A percentile compares a stretch with the other conserved stretches of the same genome.
These are phyloP conservation scores for Blumeriella jaapii DNA, from an alignment of 2,329 filamentous ascomycete genomes.

Conservation along the genomic window DNA sequence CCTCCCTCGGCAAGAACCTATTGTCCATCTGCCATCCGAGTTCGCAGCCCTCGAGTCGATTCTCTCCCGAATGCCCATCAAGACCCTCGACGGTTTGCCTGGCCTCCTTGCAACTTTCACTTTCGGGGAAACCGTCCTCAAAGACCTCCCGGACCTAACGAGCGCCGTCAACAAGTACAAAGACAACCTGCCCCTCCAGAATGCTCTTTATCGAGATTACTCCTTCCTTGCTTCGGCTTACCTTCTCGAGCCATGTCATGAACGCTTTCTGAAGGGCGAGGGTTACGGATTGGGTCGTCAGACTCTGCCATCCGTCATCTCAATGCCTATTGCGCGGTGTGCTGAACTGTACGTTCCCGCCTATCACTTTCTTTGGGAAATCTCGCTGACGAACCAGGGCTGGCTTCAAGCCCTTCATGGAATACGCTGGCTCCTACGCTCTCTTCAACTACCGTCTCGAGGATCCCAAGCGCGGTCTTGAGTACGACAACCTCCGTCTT, in stretches of 20 bases:
- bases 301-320: slow-evolving; percentile 59
- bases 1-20: slow-evolving; percentile 54
- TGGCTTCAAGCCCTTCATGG: slow-evolving; percentile 87
- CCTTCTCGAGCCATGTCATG: slow-evolving; percentile 82
- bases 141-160: slow-evolving; percentile 68
- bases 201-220: slow-evolving; percentile 84
- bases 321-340: slow-evolving; percentile 72
- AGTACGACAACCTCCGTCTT: slow-evolving; percentile 62
- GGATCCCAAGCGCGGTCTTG: slow-evolving; percentile 43
- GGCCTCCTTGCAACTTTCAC: slow-evolving; percentile 65
- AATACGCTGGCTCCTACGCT: slow-evolving; percentile 61
- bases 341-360: slow-evolving; percentile 65
- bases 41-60: slow-evolving; percentile 65
- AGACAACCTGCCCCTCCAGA: slow-evolving; percentile 66
- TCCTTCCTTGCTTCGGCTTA: slow-evolving; percentile 84
- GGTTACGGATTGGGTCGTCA: slow-evolving; percentile 69
- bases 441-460: slow-evolving; percentile 55
- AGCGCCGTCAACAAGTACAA: slow-evolving; percentile 59
- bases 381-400: slow-evolving; percentile 28
- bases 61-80: slow-evolving; percentile 67
- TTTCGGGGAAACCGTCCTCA: slow-evolving; percentile 63
- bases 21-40: slow-evolving; percentile 54
- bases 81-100: slow-evolving; percentile 58
- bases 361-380: neutral
- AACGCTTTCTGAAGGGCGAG: slow-evolving; percentile 57